A percentile compares a stretch with the other conserved stretches of the same genome.
phyloP scores from a whole-genome alignment of 495 filamentous ascomycete genomes.

The Penicillium simplicissimum region DNA sequence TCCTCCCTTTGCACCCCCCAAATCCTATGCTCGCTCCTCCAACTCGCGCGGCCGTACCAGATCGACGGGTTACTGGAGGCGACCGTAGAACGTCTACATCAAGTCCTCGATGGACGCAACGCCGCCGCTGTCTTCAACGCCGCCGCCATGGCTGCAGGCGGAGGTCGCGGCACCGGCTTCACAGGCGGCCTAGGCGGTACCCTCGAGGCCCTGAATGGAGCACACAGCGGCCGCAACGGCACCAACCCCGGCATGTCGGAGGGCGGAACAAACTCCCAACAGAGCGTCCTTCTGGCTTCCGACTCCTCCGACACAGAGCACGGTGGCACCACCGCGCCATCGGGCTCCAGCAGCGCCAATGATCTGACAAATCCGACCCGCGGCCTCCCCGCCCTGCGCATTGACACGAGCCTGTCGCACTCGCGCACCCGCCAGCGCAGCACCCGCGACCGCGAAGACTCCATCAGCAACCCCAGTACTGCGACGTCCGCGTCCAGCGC shows the following conservation, averaged over 20 bases:
- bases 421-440: conserved; percentile 27
- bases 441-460: conserved; percentile 43
- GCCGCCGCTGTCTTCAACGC: conserved; percentile 98
- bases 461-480: conserved; percentile 45
- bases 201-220: conserved; percentile 46
- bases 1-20: conserved; percentile 89
- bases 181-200: conserved; percentile 46
- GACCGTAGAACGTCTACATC: conserved; percentile 86
- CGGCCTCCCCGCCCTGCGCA: conserved; percentile 45
- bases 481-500: conserved; percentile 45
- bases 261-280: conserved; percentile 25
- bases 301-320: conserved; percentile 51
- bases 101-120: conserved; percentile 86
- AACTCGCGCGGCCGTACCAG: conserved; percentile 89
- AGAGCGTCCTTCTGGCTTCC: conserved; percentile 38
- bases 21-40: conserved; percentile 91
- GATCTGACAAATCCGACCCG: conserved; percentile 33
- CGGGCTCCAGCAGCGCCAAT: conserved; percentile 36
- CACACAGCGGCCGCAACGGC: conserved; percentile 28
- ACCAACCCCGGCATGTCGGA: conserved; percentile 20
- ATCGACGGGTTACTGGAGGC: conserved; percentile 91
- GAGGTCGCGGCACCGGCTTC: conserved; percentile 69
- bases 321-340: conserved; percentile 32
- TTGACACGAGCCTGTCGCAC: conserved; percentile 44
- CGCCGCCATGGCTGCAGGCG: conserved; percentile 95